Conservation (phyloP, 345 rosid species). For the Dipteronia dyeriana region DNA sequence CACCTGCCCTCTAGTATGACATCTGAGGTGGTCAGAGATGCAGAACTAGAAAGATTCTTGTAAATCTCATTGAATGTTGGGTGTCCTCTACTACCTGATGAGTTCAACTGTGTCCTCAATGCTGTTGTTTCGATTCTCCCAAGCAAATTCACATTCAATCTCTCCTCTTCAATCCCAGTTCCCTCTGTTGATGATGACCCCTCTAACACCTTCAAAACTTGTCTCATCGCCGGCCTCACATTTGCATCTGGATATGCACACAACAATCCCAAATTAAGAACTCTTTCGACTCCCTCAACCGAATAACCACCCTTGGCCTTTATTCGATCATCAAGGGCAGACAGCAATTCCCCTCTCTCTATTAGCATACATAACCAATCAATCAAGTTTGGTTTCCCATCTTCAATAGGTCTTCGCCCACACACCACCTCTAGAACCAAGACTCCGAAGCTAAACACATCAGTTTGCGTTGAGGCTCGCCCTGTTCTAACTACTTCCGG, state of each 20-base stretch:
- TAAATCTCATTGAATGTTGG: constrained; percentile 28
- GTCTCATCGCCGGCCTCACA: constrained; percentile 51
- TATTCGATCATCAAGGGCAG: constrained; percentile 35
- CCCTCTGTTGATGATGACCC: too few species aligned
- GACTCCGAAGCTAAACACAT: constrained; percentile 49
- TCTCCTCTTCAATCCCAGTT: constrained; percentile 28
- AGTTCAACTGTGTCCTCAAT: constrained; percentile 15
- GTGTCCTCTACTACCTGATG: constrained; percentile 12
- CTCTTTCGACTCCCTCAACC: constrained; percentile 36
- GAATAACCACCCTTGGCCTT: constrained; percentile 13
- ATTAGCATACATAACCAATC: constrained; percentile 40
- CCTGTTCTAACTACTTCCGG: constrained; percentile 40
- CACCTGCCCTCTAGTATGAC: constrained; percentile 27
- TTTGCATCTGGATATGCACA: constrained; percentile 45
- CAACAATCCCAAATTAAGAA: constrained; percentile 48
- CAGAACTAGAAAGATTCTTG: constrained; percentile 11
- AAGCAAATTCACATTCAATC: constrained; percentile 11
- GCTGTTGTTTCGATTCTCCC: constrained; percentile 17
- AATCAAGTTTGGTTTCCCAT: constrained; percentile 46
- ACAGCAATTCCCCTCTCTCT: constrained; percentile 33
- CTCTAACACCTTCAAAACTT: constrained; percentile 44
- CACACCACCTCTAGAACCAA: constrained; percentile 49
- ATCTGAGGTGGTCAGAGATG: constrained; percentile 26
- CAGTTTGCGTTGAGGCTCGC: constrained; percentile 49
- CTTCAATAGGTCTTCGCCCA: constrained; percentile 52